A percentile compares a stretch with the other conserved stretches of the same genome.
Evolutionary conservation across 768 basidiomycete genomes (phyloP).

Genomic region (Naematelia encephala): DNA sequence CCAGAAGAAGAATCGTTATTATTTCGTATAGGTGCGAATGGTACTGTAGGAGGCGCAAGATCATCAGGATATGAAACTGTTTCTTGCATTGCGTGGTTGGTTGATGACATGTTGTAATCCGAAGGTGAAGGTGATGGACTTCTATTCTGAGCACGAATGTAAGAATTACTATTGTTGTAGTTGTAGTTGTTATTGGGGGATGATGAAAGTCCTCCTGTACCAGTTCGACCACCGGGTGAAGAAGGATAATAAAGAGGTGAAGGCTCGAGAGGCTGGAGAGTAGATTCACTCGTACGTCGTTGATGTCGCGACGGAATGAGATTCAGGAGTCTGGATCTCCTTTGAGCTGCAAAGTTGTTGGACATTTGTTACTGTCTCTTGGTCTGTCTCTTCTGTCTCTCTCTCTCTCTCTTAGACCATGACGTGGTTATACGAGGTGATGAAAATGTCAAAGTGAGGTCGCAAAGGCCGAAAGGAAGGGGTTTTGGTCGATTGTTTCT

Average conservation of each 20-base stretch:
- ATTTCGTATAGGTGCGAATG: constrained; percentile 1
- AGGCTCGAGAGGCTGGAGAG: not conserved
- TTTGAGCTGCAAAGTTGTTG: not conserved
- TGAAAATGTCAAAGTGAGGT: too few relatives aligned
- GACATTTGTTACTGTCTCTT: too few relatives aligned
- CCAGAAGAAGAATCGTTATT: not conserved
- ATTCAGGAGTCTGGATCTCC: not conserved
- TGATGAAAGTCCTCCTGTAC: too few relatives aligned
- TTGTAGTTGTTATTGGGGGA: too few relatives aligned
- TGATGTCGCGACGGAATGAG: not conserved
- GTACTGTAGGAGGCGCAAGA: constrained; percentile 6
- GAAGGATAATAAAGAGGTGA: not conserved
- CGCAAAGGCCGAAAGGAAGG: too few relatives aligned
- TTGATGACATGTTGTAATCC: constrained; percentile 7
- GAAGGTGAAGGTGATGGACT: not conserved
- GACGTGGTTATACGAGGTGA: too few relatives aligned
- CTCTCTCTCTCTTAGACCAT: too few relatives aligned
- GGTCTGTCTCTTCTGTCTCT: too few relatives aligned
- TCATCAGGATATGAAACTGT: constrained; percentile 10
- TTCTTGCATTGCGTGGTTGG: not conserved
- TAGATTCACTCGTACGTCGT: not conserved
- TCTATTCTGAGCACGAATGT: not conserved
- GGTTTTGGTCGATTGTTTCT: too few relatives aligned
- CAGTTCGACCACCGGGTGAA: not conserved
- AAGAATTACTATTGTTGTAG: too few relatives aligned